Evolutionary conservation across 768 basidiomycete genomes (phyloP).

Genomic region (Panus rudis): DNA sequence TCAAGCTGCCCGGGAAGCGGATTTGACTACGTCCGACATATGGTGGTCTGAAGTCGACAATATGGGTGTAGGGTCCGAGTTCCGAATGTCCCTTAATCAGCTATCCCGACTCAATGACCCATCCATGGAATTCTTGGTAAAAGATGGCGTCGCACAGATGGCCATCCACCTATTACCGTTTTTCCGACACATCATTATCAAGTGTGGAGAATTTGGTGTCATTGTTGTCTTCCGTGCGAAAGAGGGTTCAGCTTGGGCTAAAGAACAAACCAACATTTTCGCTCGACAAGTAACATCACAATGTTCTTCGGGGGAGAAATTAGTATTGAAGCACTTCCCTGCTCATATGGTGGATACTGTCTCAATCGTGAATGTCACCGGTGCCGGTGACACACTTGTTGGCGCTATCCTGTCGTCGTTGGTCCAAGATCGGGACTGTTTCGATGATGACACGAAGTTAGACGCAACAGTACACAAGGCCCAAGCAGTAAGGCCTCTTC

Average conservation of each 20-base stretch:
- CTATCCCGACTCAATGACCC: constrained; percentile 39
- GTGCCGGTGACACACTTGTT: constrained; percentile 88
- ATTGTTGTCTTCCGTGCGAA: constrained; percentile 50
- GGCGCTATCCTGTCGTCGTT: constrained; percentile 74
- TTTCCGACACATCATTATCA: constrained; percentile 78
- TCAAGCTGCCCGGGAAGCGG: constrained; percentile 38
- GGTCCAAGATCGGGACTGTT: constrained; percentile 32
- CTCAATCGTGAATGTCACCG: constrained; percentile 66
- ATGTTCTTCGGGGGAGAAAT: constrained; percentile 35
- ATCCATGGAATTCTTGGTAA: constrained; percentile 55
- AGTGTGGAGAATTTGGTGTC: constrained; percentile 70
- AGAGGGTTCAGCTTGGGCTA: constrained; percentile 41
- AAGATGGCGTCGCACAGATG: constrained; percentile 72
- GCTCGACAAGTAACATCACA: constrained; percentile 46
- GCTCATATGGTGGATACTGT: constrained; percentile 33
- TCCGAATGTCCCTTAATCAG: constrained; percentile 57
- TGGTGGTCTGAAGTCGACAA: constrained; percentile 67
- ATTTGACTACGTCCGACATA: constrained; percentile 42
- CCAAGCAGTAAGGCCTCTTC: constrained; percentile 63
- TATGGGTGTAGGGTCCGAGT: constrained; percentile 60
- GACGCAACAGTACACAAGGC: constrained; percentile 42
- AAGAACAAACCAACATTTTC: constrained; percentile 38
- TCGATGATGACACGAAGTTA: constrained; percentile 40
- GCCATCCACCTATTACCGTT: constrained; percentile 78
- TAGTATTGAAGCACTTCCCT: constrained; percentile 72